Base-by-base conservation (phyloP, 1,284 basidiomycete genomes). In the Cryptococcus sp. region DNA sequence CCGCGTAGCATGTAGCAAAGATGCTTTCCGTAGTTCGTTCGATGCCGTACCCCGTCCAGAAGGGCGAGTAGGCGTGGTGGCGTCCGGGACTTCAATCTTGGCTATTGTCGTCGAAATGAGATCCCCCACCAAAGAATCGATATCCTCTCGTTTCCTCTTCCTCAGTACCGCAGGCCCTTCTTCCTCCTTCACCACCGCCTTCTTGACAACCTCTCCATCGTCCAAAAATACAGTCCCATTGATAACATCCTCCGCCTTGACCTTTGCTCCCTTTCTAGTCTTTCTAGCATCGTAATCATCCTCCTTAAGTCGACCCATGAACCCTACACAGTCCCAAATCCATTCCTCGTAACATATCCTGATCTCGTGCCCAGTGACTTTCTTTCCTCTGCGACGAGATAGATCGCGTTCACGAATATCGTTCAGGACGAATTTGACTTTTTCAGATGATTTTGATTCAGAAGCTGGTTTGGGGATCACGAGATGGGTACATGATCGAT, bases 241-340 rank as follows among this genome's bases (percentile, higher is more conserved):
- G 10, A 66, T 48, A 14, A 69, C 63, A 22, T 64, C 62, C 55
- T 64, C 68, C 59, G 61, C 49, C 4, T 54, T 49, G 3, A 67
- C 61, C 40, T 53, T 56, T 2, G 55, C 66, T 39, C 54, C 51
- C 44, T 57, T 49, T 28, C 69, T 50, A 4, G 65, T 53, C 42
- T 69, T 70, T 34, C 64, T 57, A 21, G 69, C 69, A 60, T 72
- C 69, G 52, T 73, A 75, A 16, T 46, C 50, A 24, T 70, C 69
- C 54, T 74, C 72, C 52, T 61, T 67, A 59, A 64, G 73, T 32
- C 72, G 61, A 4, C 73, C 74, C 11, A 53, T 50, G 47, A 63
- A 74, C 11, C 56, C 66, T 9, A 72, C 61, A 45, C 74, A 74
- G 61, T 76, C 74, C 72, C 73, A 74, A n/a, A 76, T 59, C 74